Conservation (phyloP, 371 early-diverging fungal genomes). For the Batkoa obscura region DNA sequence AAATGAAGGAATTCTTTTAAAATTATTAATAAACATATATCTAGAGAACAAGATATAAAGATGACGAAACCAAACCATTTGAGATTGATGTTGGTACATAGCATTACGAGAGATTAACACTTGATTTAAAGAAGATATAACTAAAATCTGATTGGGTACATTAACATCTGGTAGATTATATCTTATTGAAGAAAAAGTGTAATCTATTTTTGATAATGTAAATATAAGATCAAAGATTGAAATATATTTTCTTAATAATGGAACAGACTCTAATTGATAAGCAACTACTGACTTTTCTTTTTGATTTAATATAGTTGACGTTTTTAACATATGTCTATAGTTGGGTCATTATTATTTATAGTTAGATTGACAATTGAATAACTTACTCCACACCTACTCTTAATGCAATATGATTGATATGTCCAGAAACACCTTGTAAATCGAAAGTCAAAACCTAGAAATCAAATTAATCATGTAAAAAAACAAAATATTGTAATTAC, state of each 20-base stretch:
- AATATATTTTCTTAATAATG: slow-evolving; percentile 58
- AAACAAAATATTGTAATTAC: slow-evolving; percentile 13
- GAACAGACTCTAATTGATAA: slow-evolving; percentile 38
- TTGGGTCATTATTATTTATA: background rate
- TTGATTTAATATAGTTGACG: background rate
- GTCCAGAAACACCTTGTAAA: slow-evolving; percentile 74
- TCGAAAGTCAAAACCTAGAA: slow-evolving; percentile 86
- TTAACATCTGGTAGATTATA: slow-evolving; percentile 10
- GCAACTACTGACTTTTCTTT: slow-evolving; percentile 11
- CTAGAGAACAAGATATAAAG: slow-evolving; percentile 83
- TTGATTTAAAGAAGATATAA: slow-evolving; percentile 3
- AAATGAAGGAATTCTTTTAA: too few species aligned
- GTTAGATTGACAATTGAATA: background rate
- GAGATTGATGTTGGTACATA: slow-evolving; percentile 72
- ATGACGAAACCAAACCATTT: slow-evolving; percentile 92
- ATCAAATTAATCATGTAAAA: background rate
- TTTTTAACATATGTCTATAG: slow-evolving; percentile 1
- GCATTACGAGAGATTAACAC: slow-evolving; percentile 21
- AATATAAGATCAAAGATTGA: slow-evolving; percentile 30
- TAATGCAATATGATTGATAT: slow-evolving; percentile 80
- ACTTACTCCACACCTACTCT: slow-evolving; percentile 58
- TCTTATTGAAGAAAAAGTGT: slow-evolving; percentile 5
- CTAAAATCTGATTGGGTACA: slow-evolving; percentile 10
- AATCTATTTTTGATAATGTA: background rate
- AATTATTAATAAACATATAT: slow-evolving; percentile 88